These are phyloP conservation scores for Ambrosiella xylebori DNA, from an alignment of 2,329 filamentous ascomycete species.

Conservation along the genomic window DNA sequence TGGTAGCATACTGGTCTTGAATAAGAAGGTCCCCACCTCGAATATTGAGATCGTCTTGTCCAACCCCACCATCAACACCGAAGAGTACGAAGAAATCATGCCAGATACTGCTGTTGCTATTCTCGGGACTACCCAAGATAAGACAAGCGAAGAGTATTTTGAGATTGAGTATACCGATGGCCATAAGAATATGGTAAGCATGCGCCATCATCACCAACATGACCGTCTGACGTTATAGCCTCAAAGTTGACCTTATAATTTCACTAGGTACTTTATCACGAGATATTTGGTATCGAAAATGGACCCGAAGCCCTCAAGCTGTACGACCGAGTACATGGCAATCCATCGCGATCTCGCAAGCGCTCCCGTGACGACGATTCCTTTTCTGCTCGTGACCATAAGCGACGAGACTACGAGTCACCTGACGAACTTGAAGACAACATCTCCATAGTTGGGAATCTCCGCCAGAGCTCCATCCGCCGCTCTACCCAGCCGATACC, in stretches of 20 bases:
- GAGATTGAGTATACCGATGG: background rate
- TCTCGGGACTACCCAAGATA: background rate
- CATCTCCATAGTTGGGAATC: background rate
- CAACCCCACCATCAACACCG: background rate
- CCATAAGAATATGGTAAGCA: background rate
- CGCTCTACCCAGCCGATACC: background rate
- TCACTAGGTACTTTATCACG: slow-evolving; percentile 1
- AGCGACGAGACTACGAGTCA: background rate
- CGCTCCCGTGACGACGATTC: background rate
- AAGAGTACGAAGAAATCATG: background rate
- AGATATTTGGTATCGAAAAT: slow-evolving; percentile 20
- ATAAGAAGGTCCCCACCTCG: slow-evolving; percentile 13
- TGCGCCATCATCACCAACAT: background rate
- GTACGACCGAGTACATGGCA: slow-evolving; percentile 5
- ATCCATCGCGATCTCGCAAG: background rate
- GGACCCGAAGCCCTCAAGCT: slow-evolving; percentile 19
- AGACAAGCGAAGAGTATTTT: background rate
- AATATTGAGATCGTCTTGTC: slow-evolving; percentile 31
- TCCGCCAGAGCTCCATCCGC: background rate
- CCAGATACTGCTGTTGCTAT: background rate
- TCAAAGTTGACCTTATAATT: background rate
- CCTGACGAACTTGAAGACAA: background rate
- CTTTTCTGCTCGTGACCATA: background rate
- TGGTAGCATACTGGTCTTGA: background rate
- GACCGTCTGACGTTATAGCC: background rate